Conservation (phyloP, 2,329 filamentous ascomycete genomes). For the Calonectria ilicicola region DNA sequence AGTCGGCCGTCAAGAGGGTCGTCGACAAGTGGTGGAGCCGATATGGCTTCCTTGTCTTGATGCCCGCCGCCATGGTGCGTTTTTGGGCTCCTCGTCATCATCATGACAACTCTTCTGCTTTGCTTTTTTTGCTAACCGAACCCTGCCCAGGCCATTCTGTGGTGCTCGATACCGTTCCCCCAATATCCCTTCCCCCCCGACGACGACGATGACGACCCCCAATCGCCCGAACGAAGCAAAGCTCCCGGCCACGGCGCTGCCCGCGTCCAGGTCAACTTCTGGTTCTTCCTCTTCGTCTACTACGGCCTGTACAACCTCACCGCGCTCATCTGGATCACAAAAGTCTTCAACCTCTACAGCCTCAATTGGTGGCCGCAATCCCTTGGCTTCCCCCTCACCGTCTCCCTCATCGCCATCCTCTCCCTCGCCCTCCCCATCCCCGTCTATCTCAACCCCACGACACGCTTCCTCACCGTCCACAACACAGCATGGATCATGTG, state of each 20-base stretch:
- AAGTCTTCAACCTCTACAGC: conserved; percentile 78
- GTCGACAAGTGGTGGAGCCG: conserved; percentile 74
- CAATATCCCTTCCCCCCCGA: conserved; percentile 67
- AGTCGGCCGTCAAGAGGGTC: conserved; percentile 67
- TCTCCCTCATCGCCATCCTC: conserved; percentile 70
- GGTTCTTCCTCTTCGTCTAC: conserved; percentile 78
- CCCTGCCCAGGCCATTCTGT: conserved; percentile 64
- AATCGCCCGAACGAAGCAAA: conserved; percentile 50
- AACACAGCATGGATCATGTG: conserved; percentile 78
- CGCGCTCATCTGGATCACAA: conserved; percentile 77
- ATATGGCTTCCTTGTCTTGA: conserved; percentile 69
- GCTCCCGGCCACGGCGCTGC: conserved; percentile 73
- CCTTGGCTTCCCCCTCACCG: conserved; percentile 73
- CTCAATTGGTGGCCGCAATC: conserved; percentile 78
- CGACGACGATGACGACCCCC: conserved; percentile 50
- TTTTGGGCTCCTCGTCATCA: neutral
- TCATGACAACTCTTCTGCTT: neutral
- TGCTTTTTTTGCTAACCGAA: neutral
- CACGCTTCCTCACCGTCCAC: conserved; percentile 67
- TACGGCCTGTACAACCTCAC: conserved; percentile 78
- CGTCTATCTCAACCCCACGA: conserved; percentile 66
- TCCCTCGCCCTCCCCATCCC: conserved; percentile 71
- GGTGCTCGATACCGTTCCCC: conserved; percentile 75
- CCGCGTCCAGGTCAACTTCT: conserved; percentile 75
- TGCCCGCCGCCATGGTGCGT: conserved; percentile 71